Evolutionary conservation across 106 monocot genomes (phyloP).

Genomic region (Dendrobium chrysotoxum): DNA sequence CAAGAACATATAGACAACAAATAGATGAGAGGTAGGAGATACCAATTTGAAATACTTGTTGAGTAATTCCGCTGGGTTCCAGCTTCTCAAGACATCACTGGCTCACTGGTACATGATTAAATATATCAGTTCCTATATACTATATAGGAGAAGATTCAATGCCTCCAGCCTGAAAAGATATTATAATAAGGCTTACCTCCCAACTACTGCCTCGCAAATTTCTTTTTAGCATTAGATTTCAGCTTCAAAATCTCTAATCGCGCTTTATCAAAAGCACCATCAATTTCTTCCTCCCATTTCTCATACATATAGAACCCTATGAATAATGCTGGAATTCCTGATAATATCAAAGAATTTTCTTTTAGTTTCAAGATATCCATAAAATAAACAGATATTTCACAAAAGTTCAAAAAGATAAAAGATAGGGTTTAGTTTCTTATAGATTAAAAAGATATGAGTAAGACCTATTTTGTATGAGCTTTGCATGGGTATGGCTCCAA

Average conservation of each 20-base stretch:
- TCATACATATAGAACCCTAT: slow-evolving; percentile 43
- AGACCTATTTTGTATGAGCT: slow-evolving; percentile 59
- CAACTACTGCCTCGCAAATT: not conserved
- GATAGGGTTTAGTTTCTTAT: not conserved
- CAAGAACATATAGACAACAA: no score
- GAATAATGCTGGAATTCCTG: slow-evolving; percentile 53
- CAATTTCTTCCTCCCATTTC: slow-evolving; percentile 68
- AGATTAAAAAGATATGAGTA: not conserved
- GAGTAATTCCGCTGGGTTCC: no score
- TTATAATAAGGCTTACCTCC: not conserved
- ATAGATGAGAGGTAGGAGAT: no score
- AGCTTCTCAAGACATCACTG: not conserved
- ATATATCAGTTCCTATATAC: not conserved
- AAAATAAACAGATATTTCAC: not conserved
- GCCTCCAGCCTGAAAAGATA: not conserved
- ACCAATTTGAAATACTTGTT: no score
- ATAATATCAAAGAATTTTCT: not conserved
- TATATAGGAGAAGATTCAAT: not conserved
- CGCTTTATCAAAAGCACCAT: slow-evolving; percentile 8
- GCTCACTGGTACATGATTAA: not conserved
- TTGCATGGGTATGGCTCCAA: slow-evolving; percentile 40
- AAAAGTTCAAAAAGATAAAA: not conserved
- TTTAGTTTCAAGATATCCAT: not conserved
- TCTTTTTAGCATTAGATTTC: not conserved
- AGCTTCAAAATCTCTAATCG: not conserved